Evolutionary conservation across 2,329 filamentous ascomycete genomes (phyloP).

Genomic region (Fusarium sp.): DNA sequence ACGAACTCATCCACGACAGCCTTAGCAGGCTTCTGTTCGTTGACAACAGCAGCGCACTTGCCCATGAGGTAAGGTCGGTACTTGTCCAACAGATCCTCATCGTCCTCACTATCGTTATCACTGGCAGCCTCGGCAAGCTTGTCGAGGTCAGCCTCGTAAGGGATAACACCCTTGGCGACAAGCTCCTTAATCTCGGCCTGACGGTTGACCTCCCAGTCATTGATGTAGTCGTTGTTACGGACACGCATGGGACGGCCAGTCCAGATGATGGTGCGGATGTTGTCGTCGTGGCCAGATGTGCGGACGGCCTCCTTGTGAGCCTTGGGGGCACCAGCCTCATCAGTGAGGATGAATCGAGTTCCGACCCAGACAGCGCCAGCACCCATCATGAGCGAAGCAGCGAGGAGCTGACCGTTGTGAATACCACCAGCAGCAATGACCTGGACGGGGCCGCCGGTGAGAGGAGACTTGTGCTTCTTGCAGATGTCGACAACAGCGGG

Average conservation of each 20-base stretch:
- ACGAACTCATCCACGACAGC: slow-evolving; percentile 95
- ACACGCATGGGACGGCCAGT: slow-evolving; percentile 95
- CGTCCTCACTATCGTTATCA: slow-evolving; percentile 74
- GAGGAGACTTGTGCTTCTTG: slow-evolving; percentile 82
- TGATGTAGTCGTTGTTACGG: slow-evolving; percentile 91
- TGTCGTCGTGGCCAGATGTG: slow-evolving; percentile 93
- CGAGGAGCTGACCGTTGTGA: slow-evolving; percentile 90
- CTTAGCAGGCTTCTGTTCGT: slow-evolving; percentile 91
- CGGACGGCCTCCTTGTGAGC: slow-evolving; percentile 95
- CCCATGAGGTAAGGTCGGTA: slow-evolving; percentile 95
- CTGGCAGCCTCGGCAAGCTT: slow-evolving; percentile 72
- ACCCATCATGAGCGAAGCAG: slow-evolving; percentile 91
- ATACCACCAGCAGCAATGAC: slow-evolving; percentile 95
- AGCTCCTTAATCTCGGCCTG: slow-evolving; percentile 90
- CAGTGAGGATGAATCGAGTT: slow-evolving; percentile 91
- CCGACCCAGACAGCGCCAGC: slow-evolving; percentile 95
- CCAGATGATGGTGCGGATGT: slow-evolving; percentile 97
- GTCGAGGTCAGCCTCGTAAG: slow-evolving; percentile 94
- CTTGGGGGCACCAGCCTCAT: slow-evolving; percentile 93
- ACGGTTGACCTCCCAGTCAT: slow-evolving; percentile 96
- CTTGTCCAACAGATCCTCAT: slow-evolving; percentile 90
- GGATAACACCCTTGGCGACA: slow-evolving; percentile 87
- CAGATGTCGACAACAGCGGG: slow-evolving; percentile 87
- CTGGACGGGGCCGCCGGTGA: slow-evolving; percentile 88
- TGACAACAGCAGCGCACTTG: slow-evolving; percentile 92